Conservation (phyloP, 1,284 basidiomycete species). For the Sporisorium graminicola region DNA sequence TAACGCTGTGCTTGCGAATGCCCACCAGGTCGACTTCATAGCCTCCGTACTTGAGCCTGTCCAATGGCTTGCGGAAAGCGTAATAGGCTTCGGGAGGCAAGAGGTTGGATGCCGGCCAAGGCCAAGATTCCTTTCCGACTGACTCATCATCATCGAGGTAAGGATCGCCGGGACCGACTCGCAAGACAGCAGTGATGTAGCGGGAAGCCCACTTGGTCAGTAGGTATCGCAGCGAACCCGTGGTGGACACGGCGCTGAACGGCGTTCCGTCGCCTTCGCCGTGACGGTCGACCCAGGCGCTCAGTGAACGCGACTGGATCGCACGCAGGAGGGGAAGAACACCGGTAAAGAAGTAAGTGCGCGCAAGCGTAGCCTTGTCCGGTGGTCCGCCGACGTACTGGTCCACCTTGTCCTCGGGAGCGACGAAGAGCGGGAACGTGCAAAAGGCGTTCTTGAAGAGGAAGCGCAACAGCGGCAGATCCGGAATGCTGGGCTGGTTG, state of each 20-base stretch:
- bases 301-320: slow-evolving; percentile 61
- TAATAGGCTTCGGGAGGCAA: slow-evolving; percentile 64
- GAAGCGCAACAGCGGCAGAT: slow-evolving; percentile 63
- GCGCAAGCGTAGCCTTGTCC: slow-evolving; percentile 58
- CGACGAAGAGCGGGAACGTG: slow-evolving; percentile 65
- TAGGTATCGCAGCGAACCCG: slow-evolving; percentile 34
- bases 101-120: slow-evolving; percentile 60
- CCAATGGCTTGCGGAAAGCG: slow-evolving; percentile 60
- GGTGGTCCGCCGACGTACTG: slow-evolving; percentile 49
- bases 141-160: slow-evolving; percentile 49
- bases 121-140: slow-evolving; percentile 51
- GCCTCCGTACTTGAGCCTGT: slow-evolving; percentile 62
- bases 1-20: slow-evolving; percentile 43
- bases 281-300: slow-evolving; percentile 59
- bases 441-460: slow-evolving; percentile 63
- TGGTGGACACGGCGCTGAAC: slow-evolving; percentile 54
- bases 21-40: slow-evolving; percentile 65
- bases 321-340: slow-evolving; percentile 61
- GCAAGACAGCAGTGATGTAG: slow-evolving; percentile 60
- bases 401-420: slow-evolving; percentile 50
- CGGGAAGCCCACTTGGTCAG: slow-evolving; percentile 55
- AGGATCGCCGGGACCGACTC: slow-evolving; percentile 55
- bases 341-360: slow-evolving; percentile 55
- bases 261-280: slow-evolving; percentile 64
- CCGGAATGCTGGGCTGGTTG: slow-evolving; percentile 38